phyloP scores from a whole-genome alignment of 1,284 basidiomycete genomes.

The Leccinum huronense region DNA sequence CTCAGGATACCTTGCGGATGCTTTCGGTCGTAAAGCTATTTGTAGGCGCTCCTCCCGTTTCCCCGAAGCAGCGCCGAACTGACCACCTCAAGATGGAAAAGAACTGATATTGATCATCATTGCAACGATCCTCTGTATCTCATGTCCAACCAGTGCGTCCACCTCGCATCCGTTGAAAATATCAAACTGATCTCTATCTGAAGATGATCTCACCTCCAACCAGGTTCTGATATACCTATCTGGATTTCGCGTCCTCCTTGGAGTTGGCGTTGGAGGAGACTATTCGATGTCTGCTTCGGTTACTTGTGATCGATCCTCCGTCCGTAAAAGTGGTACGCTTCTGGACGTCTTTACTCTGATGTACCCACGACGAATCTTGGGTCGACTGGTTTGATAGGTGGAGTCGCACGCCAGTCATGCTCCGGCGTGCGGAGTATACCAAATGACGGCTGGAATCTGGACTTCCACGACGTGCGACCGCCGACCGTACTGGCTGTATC shows the following conservation, averaged over 20 bases:
- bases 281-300: constrained; percentile 77
- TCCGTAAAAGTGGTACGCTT: constrained; percentile 71
- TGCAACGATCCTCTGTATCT: constrained; percentile 61
- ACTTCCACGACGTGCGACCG: constrained; percentile 39
- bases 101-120: constrained; percentile 78
- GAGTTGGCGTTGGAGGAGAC: constrained; percentile 74
- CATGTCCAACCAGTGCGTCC: constrained; percentile 44
- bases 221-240: constrained; percentile 57
- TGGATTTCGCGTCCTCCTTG: constrained; percentile 69
- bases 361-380: constrained; percentile 20
- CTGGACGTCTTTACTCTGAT: constrained; percentile 45
- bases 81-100: constrained; percentile 55
- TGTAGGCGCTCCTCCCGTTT: constrained; percentile 41
- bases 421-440: constrained; percentile 14
- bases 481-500: constrained; percentile 14
- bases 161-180: neutral
- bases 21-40: constrained; percentile 63
- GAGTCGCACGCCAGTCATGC: neutral
- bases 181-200: constrained; percentile 1
- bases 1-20: constrained; percentile 57
- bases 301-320: constrained; percentile 65
- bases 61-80: constrained; percentile 5
- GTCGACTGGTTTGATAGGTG: neutral
- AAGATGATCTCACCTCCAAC: constrained; percentile 44
- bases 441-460: constrained; percentile 38